phyloP scores from a whole-genome alignment of 192 early-diverging fungal species.

The Chytriomyces hyalinus region DNA sequence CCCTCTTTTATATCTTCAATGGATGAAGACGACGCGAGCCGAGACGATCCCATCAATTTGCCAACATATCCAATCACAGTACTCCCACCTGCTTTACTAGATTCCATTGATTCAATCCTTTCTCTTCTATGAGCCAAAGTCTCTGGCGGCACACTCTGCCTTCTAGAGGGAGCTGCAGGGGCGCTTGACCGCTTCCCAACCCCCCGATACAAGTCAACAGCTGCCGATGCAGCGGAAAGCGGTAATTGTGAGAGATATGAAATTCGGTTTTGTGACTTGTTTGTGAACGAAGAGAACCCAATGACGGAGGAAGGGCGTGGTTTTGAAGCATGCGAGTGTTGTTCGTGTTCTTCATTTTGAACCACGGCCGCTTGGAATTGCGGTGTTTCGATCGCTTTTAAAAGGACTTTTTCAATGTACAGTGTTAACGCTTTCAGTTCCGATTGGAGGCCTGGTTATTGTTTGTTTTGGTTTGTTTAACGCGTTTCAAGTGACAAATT shows the following conservation, averaged over 20 bases:
- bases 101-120: background rate
- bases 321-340: too few species aligned
- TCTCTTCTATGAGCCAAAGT: background rate
- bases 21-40: background rate
- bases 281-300: background rate
- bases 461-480: background rate
- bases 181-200: background rate
- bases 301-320: background rate
- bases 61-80: background rate
- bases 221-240: background rate
- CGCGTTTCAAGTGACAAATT: background rate
- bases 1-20: background rate
- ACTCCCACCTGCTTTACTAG: background rate
- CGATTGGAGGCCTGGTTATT: constrained; percentile 18
- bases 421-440: constrained; percentile 49
- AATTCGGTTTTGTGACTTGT: constrained; percentile 4
- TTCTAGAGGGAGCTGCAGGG: background rate
- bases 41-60: background rate
- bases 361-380: background rate
- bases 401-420: constrained; percentile 14
- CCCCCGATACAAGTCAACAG: background rate
- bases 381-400: background rate
- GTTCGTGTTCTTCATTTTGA: background rate
- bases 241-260: background rate
- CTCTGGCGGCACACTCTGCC: background rate